Evolutionary conservation across 2,329 filamentous ascomycete genomes (phyloP).

Genomic region (Cercospora nicotianae): DNA sequence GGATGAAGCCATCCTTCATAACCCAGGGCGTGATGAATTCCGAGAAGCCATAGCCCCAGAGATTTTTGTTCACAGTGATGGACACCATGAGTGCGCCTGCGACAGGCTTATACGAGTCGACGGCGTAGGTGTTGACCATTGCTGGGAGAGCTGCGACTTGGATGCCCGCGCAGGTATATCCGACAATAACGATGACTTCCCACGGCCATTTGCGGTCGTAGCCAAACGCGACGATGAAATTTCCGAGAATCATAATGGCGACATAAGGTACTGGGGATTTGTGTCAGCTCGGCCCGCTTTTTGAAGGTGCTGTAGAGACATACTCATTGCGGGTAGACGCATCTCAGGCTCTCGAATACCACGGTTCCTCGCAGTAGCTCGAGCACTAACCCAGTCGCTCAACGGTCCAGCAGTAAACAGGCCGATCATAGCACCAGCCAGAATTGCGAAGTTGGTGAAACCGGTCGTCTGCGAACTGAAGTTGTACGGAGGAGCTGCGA

Average conservation of each 20-base stretch:
- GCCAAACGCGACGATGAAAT: conserved; percentile 52
- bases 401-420: conserved; percentile 57
- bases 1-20: conserved; percentile 52
- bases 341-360: conserved; percentile 61
- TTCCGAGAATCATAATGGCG: conserved; percentile 57
- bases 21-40: conserved; percentile 50
- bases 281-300: background rate
- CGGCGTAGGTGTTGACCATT: conserved; percentile 60
- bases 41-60: conserved; percentile 61
- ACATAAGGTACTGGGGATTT: conserved; percentile 53
- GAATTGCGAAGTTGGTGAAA: conserved; percentile 59
- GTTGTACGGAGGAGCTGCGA: conserved; percentile 58
- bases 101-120: conserved; percentile 65
- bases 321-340: conserved; percentile 51
- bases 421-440: conserved; percentile 56
- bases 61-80: conserved; percentile 64
- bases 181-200: conserved; percentile 59
- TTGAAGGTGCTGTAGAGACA: conserved; percentile 5
- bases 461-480: conserved; percentile 53
- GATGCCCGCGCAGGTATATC: conserved; percentile 58
- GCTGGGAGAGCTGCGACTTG: conserved; percentile 62
- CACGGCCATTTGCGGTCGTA: conserved; percentile 48
- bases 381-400: conserved; percentile 58
- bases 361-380: conserved; percentile 54
- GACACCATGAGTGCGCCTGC: conserved; percentile 60